Evolutionary conservation across 805 yeast genomes (phyloP).

Genomic region (Kodamaea leandrae): DNA sequence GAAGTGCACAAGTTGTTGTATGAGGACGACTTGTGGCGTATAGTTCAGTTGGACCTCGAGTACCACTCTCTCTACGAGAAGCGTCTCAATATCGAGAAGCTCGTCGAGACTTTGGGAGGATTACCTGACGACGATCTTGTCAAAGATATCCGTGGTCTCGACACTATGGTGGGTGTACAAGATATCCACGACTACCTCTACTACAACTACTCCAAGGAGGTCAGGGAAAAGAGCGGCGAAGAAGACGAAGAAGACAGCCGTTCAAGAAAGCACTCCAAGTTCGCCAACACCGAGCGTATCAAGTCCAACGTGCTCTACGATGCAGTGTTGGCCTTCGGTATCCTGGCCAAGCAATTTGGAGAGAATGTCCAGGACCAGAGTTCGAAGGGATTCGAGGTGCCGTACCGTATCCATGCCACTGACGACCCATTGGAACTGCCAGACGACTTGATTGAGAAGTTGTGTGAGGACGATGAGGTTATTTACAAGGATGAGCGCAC

Average conservation of each 20-base stretch:
- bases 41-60: constrained; percentile 81
- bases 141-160: constrained; percentile 55
- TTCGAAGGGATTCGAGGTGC: constrained; percentile 42
- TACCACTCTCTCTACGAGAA: constrained; percentile 82
- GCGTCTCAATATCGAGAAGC: constrained; percentile 56
- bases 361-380: constrained; percentile 70
- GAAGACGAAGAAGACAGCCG: constrained; percentile 15
- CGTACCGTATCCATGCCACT: constrained; percentile 63
- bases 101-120: constrained; percentile 49
- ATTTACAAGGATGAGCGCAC: constrained; percentile 55
- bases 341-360: constrained; percentile 76
- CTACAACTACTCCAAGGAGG: constrained; percentile 62
- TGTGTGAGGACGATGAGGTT: constrained; percentile 45
- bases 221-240: constrained; percentile 44
- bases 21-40: constrained; percentile 91
- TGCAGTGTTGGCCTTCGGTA: constrained; percentile 69
- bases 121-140: constrained; percentile 51
- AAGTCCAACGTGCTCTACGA: constrained; percentile 61
- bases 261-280: constrained; percentile 56
- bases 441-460: constrained; percentile 50
- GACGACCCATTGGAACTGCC: constrained; percentile 67
- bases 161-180: constrained; percentile 74
- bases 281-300: constrained; percentile 62
- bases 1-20: constrained; percentile 52
- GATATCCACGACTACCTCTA: constrained; percentile 82